Base-by-base conservation (phyloP, 176 grass and related monocot species). In the Carex cristatella region DNA sequence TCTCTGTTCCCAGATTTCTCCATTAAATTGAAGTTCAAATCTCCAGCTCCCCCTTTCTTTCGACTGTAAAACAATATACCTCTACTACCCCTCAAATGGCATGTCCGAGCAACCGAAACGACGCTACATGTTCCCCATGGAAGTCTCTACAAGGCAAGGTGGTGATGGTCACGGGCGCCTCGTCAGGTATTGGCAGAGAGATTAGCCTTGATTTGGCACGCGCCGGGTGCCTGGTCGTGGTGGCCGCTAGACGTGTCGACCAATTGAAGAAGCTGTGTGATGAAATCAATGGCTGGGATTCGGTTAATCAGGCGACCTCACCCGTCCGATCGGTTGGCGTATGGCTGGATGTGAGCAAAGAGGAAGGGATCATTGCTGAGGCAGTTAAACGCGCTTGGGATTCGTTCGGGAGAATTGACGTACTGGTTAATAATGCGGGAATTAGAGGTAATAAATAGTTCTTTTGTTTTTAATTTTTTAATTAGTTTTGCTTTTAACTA, bases 151-250 rank as follows among this genome's bases (percentile, higher is more conserved):
- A 86, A 64, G 89, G 86, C 32, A 91, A 85, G 89, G 86, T 91
- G 33, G 89, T 91, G 76, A 88, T 91, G 89, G 89, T 91, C 31
- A 91, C 89, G 0, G 89, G 89, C 37, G 89, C 86, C 46, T 91
- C 89, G 15, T 87, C 89, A 0, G 89, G 89, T 44, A 87, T 91
- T 1, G 89, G 89, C 49, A 70, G 80, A 33, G 89, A 83, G 4
- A 61, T 88, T 14, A 83, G 86, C 65, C 86, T 91, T 35, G 78
- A 71, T 69, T 77, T 91, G 10, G 89, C 86, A 79, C 75, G 18
- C 2, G 80, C 85, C 1, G 88, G 88, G 0, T 90, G 88, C 72
- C 63, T 32, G 55, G 23, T 90, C 27, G 73, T 90, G 64, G 85
- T 70, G 48, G 88, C 88, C 2, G 88, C 88, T 5, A 82, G 88